Base-by-base conservation (phyloP, 164 flowering plant species). In the Tinospora cordifolia region DNA sequence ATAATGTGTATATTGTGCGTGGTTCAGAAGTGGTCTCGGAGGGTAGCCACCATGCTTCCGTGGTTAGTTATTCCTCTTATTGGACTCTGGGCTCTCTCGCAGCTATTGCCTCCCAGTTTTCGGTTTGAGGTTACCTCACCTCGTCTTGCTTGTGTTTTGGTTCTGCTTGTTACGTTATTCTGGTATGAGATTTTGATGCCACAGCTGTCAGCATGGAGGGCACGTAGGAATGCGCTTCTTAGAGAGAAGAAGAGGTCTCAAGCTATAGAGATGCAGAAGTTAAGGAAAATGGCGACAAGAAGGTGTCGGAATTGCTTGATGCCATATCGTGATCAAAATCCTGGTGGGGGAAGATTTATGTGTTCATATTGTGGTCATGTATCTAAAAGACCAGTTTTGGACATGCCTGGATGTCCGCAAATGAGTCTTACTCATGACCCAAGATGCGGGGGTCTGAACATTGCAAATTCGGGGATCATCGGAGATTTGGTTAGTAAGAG, bases 141-240 rank as follows among this genome's bases (percentile, higher is more conserved):
- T 0, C 84, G 96, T 73, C 74, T 93, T 68, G 97, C 98, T n/a
- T 93, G 98, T 70, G 88, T 93, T 58, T 76, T 87, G 72, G 97
- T 93, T 71, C 87, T 93, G 8, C 72, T 93, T 80, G 88, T 93
- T 65, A 91, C 98, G 30, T 76, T 93, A 13, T 86, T 90, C 74
- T 93, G 98, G 98, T 93, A 93, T 71, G 98, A 93, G 86, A 76
- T 93, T 77, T 83, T 93, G 83, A 93, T 93, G 98, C 98, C 98
- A 0, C 90, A 88, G 85, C 78, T 93, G 49, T 93, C 96, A 0
- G 82, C 91, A 21, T 93, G 98, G 98, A 74, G 93, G 71, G 85
- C 79, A 14, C 79, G 90, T 10, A 83, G 97, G 74, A 91, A 81
- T 80, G 97, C 94, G 0, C 68, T 84, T 44, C 81, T 91, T 54